Percentiles rank a stretch among this genome's conserved stretches.
Conservation (phyloP, 345 rosid genomes). For the Murraya koenigii region DNA sequence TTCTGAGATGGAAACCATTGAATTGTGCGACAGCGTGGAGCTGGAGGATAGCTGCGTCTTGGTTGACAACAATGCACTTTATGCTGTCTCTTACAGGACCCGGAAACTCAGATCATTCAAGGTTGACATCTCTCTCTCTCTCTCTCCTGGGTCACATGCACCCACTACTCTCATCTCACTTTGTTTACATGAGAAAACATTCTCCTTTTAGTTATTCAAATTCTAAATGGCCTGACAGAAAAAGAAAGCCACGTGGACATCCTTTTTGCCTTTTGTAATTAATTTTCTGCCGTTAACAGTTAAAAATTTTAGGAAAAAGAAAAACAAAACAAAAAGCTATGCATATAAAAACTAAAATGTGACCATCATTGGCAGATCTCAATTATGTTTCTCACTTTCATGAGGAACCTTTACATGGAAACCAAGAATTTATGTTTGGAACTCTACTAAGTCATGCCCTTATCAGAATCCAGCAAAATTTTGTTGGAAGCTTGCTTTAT, state of each 20-base stretch:
- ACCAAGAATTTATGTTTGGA: neutral
- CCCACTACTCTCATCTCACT: neutral
- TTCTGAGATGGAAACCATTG: slow-evolving; percentile 48
- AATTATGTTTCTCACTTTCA: no score
- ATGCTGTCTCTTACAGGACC: slow-evolving; percentile 48
- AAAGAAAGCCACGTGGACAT: no score
- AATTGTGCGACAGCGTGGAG: slow-evolving; percentile 35
- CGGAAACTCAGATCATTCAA: slow-evolving; percentile 52
- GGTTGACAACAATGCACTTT: slow-evolving; percentile 41
- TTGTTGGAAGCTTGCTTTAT: neutral
- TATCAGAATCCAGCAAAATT: neutral
- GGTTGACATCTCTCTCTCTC: slow-evolving; percentile 37
- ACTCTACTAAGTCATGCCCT: neutral
- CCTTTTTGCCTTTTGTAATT: no score
- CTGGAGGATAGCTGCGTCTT: slow-evolving; percentile 39
- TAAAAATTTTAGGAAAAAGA: no score
- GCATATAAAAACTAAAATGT: no score
- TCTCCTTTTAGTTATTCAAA: no score
- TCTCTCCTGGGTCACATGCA: neutral
- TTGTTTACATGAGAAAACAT: neutral
- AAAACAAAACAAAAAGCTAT: no score
- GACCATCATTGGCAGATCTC: no score
- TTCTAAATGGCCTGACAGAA: no score
- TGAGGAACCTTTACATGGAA: no score
- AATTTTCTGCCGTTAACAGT: no score